A percentile compares a stretch with the other conserved stretches of the same genome.
Evolutionary conservation across 2,329 filamentous ascomycete species (phyloP).

Genomic region (Stagonosporopsis cucurbitacearum): DNA sequence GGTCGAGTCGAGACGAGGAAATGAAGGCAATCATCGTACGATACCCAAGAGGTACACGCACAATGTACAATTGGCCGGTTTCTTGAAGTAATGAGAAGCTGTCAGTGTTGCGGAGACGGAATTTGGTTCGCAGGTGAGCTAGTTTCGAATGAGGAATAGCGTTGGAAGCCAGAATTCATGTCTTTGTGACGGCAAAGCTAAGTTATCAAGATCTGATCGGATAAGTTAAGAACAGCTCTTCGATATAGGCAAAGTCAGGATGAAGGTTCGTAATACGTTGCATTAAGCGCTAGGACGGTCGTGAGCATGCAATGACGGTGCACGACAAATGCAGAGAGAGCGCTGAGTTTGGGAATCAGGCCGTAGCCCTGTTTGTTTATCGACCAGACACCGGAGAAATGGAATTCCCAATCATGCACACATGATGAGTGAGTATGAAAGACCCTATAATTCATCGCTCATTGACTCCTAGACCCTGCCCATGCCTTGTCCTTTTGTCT

Average conservation of each 20-base stretch:
- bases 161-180: background rate
- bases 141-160: constrained; percentile 2
- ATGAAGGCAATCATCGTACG: background rate
- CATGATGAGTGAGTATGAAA: constrained; percentile 46
- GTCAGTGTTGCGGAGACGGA: background rate
- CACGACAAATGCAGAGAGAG: constrained; percentile 18
- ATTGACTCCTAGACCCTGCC: constrained; percentile 49
- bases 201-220: background rate
- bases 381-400: constrained; percentile 49
- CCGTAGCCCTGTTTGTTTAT: constrained; percentile 45
- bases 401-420: constrained; percentile 49
- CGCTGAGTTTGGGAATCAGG: constrained; percentile 38
- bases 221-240: background rate
- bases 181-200: background rate
- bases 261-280: constrained; percentile 20
- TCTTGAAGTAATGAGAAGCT: background rate
- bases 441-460: constrained; percentile 50
- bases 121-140: constrained; percentile 2
- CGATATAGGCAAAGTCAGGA: background rate
- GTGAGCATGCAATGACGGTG: constrained; percentile 18
- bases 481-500: constrained; percentile 42
- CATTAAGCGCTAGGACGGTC: constrained; percentile 18
- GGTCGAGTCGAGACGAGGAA: background rate
- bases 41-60: background rate
- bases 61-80: background rate